These are phyloP conservation scores for Pouteria campechiana DNA, from an alignment of 179 eudicot genomes.

Conservation along the genomic window DNA sequence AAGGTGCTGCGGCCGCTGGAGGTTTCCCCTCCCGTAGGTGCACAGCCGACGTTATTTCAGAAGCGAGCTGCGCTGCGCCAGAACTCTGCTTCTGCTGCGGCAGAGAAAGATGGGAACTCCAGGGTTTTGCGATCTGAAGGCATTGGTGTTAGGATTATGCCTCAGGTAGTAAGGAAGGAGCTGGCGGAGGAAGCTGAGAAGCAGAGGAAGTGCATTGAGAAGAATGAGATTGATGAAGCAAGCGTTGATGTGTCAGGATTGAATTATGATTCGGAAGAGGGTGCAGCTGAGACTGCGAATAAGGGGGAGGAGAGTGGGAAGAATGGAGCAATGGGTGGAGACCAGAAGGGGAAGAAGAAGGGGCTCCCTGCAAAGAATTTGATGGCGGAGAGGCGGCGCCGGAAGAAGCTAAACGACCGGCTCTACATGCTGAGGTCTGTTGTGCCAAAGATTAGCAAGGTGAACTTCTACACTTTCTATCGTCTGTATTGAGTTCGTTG, in stretches of 20 bases:
- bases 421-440: slow-evolving; percentile 90
- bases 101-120: too few relatives aligned
- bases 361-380: slow-evolving; percentile 88
- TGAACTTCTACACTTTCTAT: slow-evolving; percentile 9
- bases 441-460: slow-evolving; percentile 98
- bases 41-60: slow-evolving; percentile 82
- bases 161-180: slow-evolving; percentile 9
- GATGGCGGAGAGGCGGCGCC: slow-evolving; percentile 88
- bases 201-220: slow-evolving; percentile 29
- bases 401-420: slow-evolving; percentile 96
- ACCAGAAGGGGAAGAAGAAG: slow-evolving; percentile 81
- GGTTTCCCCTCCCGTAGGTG: slow-evolving; percentile 45
- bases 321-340: slow-evolving; percentile 44
- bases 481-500: too few relatives aligned
- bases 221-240: slow-evolving; percentile 43
- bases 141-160: slow-evolving; percentile 3
- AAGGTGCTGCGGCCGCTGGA: slow-evolving; percentile 73
- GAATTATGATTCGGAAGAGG: slow-evolving; percentile 85
- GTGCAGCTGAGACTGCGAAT: slow-evolving; percentile 40
- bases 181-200: slow-evolving; percentile 18
- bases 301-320: slow-evolving; percentile 27
- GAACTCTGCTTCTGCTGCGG: slow-evolving; percentile 27
- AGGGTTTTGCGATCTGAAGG: slow-evolving; percentile 17
- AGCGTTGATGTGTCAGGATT: slow-evolving; percentile 69
- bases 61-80: slow-evolving; percentile 80